These are phyloP conservation scores for Podospora comata DNA, from an alignment of 495 filamentous ascomycete genomes.

Conservation along the genomic window DNA sequence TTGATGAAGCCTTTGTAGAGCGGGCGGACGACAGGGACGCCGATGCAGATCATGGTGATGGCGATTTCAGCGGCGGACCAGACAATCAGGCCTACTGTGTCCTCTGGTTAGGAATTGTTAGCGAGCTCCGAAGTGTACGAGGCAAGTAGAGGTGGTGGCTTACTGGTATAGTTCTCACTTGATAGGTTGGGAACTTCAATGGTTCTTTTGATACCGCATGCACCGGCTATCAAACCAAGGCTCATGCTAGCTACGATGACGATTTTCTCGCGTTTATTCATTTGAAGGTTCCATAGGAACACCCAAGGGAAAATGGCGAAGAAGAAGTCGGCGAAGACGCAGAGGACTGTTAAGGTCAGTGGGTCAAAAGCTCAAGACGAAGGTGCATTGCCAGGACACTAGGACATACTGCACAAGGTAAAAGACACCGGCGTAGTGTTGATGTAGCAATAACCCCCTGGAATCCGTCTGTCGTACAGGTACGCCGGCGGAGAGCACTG, in stretches of 20 bases:
- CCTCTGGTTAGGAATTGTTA: conserved; percentile 17
- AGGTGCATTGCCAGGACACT: too few species aligned
- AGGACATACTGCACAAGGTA: conserved; percentile 20
- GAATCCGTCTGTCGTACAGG: conserved; percentile 24
- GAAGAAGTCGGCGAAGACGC: conserved; percentile 44
- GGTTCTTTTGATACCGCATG: too few species aligned
- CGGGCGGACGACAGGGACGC: conserved; percentile 15
- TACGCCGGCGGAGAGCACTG: conserved; percentile 22
- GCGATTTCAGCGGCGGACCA: conserved; percentile 28
- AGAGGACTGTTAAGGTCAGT: conserved; percentile 9
- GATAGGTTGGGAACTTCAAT: too few species aligned
- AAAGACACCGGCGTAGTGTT: conserved; percentile 24
- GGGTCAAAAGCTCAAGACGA: background rate
- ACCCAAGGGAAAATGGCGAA: conserved; percentile 45
- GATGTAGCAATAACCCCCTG: conserved; percentile 21
- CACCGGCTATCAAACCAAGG: too few species aligned
- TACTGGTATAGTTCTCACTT: too few species aligned
- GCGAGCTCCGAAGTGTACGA: too few species aligned
- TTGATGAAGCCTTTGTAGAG: conserved; percentile 6
- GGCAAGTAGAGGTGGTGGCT: too few species aligned
- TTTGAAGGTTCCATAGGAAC: conserved; percentile 49
- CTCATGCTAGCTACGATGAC: conserved; percentile 34
- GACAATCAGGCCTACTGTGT: conserved; percentile 23
- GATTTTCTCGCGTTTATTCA: conserved; percentile 44
- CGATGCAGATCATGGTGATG: conserved; percentile 28